These are phyloP conservation scores for Paxillus ammoniavirescens DNA, from an alignment of 768 basidiomycete species.

Conservation along the genomic window DNA sequence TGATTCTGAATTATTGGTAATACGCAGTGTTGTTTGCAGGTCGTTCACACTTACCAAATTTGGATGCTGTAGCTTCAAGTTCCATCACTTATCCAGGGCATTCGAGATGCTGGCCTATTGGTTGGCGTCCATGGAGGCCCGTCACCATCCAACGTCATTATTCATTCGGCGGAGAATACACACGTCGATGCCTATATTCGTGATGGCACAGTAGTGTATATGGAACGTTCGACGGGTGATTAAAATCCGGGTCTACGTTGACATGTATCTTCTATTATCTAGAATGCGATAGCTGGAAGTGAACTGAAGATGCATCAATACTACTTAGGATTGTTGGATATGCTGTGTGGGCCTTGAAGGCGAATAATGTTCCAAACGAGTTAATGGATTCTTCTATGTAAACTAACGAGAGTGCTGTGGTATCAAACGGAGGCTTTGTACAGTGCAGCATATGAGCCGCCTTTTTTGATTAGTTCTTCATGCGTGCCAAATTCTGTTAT, in stretches of 20 bases:
- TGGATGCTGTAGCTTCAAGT: constrained; percentile 58
- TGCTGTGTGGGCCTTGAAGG: constrained; percentile 16
- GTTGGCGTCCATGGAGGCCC: constrained; percentile 78
- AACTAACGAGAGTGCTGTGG: not conserved
- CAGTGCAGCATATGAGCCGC: constrained; percentile 66
- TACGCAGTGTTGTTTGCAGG: constrained; percentile 20
- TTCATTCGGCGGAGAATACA: constrained; percentile 41
- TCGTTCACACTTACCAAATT: constrained; percentile 13
- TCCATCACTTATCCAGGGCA: constrained; percentile 84
- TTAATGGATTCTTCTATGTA: constrained; percentile 8
- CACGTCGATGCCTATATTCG: constrained; percentile 69
- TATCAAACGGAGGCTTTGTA: constrained; percentile 65
- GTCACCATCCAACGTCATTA: constrained; percentile 37
- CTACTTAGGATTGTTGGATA: constrained; percentile 23
- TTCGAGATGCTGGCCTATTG: constrained; percentile 85
- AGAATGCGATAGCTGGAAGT: constrained; percentile 20
- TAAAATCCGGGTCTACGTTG: constrained; percentile 27
- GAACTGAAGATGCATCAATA: constrained; percentile 12
- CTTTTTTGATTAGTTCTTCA: constrained; percentile 56
- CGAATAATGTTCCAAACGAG: constrained; percentile 7
- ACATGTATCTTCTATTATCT: constrained; percentile 21
- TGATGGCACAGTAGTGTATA: constrained; percentile 65
- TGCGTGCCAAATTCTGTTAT: constrained; percentile 78
- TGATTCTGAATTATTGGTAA: constrained; percentile 82
- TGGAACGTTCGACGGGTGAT: constrained; percentile 58